Base-by-base conservation (phyloP, 257 asterid genomes). In the Solanum commersonii region DNA sequence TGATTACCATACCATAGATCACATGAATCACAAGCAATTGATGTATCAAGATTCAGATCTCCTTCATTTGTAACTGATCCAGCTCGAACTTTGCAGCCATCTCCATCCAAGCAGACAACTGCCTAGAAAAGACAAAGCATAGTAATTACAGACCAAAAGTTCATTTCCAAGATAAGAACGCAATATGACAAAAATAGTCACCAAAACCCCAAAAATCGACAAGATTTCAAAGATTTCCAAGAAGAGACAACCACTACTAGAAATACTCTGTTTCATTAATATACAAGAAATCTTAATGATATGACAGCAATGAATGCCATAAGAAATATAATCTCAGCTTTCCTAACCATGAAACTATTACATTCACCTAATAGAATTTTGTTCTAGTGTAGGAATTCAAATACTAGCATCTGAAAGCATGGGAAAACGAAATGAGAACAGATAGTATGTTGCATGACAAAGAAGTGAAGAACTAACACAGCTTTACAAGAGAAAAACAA, bases 21-120 rank as follows among this genome's bases (percentile, higher is more conserved):
- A 93, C 99, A 97, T 27, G 95, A 94, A 92, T 97, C 99, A 93
- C 99, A 97, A 87, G 99, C 99, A 92, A 97, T 96, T 72, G 99
- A 96, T 83, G 99, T 97, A 92, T 97, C 99, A 89, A 95, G 90
- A 89, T 93, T 95, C 65, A 96, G 89, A 93, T 94, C 98, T 88
- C 93, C 98, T 89, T 92, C 96, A 84, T 90, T 83, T 83, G 92
- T 90, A 86, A 91, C 94, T 86, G 94, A 93, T 89, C 94, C 95
- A 89, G 93, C 93, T 86, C 95, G 96, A 89, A 97, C 89, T 89
- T 95, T 95, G 96, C 99, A 97, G 93, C 94, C 95, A 92, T 95
- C 98, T 88, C 96, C 98, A 86, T 93, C 99, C 95, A 97, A 94
- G 94, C 99, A 97, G 92, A 91, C 94, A 93, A 97, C 99, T 92